Evolutionary conservation across 768 basidiomycete species (phyloP).

Genomic region (Macrocybe gigantea): DNA sequence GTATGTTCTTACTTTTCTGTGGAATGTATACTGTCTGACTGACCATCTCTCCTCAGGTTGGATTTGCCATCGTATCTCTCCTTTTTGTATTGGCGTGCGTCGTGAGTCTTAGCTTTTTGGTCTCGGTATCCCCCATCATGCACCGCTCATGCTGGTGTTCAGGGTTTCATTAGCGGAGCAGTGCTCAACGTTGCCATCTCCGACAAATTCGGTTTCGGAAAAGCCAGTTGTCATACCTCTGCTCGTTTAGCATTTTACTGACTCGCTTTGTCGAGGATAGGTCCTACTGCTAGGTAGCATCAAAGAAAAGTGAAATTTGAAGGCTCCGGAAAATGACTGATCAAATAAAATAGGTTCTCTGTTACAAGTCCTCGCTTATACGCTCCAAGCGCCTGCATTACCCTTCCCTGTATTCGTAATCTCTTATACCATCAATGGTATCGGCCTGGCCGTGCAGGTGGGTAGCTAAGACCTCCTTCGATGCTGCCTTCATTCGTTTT

Average conservation of each 20-base stretch:
- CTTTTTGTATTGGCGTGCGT: slow-evolving; percentile 34
- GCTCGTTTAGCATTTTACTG: slow-evolving; percentile 4
- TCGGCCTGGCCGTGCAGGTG: slow-evolving; percentile 42
- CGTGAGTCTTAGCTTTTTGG: slow-evolving; percentile 14
- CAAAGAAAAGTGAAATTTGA: not conserved
- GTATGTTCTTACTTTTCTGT: slow-evolving; percentile 7
- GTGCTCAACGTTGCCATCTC: slow-evolving; percentile 32
- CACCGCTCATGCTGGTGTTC: not conserved
- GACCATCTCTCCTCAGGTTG: slow-evolving; percentile 19
- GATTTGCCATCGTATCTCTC: slow-evolving; percentile 45
- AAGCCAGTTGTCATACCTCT: slow-evolving; percentile 18
- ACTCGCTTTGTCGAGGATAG: slow-evolving; percentile 5
- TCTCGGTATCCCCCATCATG: not conserved
- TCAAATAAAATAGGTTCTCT: slow-evolving; percentile 34
- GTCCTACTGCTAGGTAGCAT: slow-evolving; percentile 14
- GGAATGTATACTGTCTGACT: not conserved
- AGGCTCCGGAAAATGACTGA: not conserved
- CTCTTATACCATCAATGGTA: slow-evolving; percentile 36
- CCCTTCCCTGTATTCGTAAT: slow-evolving; percentile 62
- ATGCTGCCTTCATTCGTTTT: not conserved
- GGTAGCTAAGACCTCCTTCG: not conserved
- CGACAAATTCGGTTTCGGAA: slow-evolving; percentile 34
- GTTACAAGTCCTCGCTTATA: slow-evolving; percentile 47
- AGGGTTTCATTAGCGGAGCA: slow-evolving; percentile 38
- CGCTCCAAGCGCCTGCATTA: slow-evolving; percentile 46